Evolutionary conservation across 2,329 filamentous ascomycete genomes (phyloP), one percentile per base, ranked within the genome.

Genomic region (Tympanopsis confertula): DNA sequence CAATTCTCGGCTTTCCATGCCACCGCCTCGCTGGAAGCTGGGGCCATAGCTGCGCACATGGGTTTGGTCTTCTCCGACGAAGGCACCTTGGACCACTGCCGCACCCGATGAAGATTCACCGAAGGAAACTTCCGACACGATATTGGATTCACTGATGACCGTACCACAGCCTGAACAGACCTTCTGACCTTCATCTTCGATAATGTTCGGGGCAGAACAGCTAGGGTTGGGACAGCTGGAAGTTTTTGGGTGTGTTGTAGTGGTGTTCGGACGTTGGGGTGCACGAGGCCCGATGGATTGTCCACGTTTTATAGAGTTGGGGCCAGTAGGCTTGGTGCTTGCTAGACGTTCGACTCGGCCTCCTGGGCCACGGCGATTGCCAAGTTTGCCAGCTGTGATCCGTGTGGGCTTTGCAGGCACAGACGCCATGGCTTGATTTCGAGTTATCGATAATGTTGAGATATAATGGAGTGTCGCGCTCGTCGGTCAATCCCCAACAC

Each of bases 81-180:
- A 80, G 35, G 72, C 78, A 54, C 81, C 81, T 49, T 83, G 76
- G 29, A 83, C 77, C 26, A 80, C 65, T 30, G 80, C 78, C 37
- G 75, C 77, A 47, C 81, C 81, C 33, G 69, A 70, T 4, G 74
- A 65, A 29, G 69, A 72, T 55, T 85, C 80, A 38, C 77, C 78
- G 51, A 84, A 86, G 5, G 71, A 73, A 46, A 85, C 69, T 52
- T 85, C 81, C 19, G 77, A 69, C 41, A 83, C 78, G 40, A 85
- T 82, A 45, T 79, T 74, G 39, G 68, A 66, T 45, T 81, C 73
- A 44, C 69, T 69, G 45, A 81, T 65, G 42, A 82, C 67, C 18
- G 66, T 71, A 62, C 77, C 80, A 55, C 80, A 85, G 35, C 30
- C 30, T 7, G 30, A 33, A 15, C 30, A 33, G 15, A 33, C 30